Base-by-base conservation (phyloP, 768 basidiomycete genomes). In the Amanita molliuscula region DNA sequence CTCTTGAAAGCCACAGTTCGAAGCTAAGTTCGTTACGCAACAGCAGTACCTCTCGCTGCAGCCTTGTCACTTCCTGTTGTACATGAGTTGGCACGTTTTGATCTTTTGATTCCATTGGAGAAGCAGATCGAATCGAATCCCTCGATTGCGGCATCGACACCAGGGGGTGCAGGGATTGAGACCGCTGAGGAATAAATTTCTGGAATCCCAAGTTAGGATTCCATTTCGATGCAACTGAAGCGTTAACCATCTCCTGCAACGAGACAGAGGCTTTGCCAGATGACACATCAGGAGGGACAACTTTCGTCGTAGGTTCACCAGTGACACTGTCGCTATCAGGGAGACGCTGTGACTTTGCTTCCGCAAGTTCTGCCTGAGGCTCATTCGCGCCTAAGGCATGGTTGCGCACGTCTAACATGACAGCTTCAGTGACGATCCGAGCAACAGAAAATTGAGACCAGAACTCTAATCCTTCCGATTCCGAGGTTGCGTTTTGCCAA, bases 11-110 rank as follows among this genome's bases (percentile, higher is more conserved):
- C 86, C 88, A 93, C 21, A 83, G 69, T 66, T 92, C 86, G 53
- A 91, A 88, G 60, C 89, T 88, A 36, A 92, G 77, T 55, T 92
- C 88, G 59, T 81, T 88, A 44, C 84, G 73, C 25, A 92, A 68
- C 25, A 90, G 63, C 2, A 90, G 63, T 1, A 86, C 72, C 58
- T 92, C 87, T 38, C 84, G 73, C 62, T 93, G 90, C 51, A 93
- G 67, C 5, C 69, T 73, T 11, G 81, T 75, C 26, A 92, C 79
- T 7, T 80, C 81, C 48, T 80, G 75, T n/a, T 71, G 70, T n/a
- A 80, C 70, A 56, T 77, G 76, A 5, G 67, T 55, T 7, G 78
- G 72, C 15, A 76, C 54, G 9, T 54, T 57, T 16, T 55, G 43
- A 18, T 62, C 61, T 11, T 37, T 51, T 29, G 11, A 34, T 13